These are phyloP conservation scores for Lentinus tigrinus DNA, from an alignment of 768 basidiomycete species.

Conservation along the genomic window DNA sequence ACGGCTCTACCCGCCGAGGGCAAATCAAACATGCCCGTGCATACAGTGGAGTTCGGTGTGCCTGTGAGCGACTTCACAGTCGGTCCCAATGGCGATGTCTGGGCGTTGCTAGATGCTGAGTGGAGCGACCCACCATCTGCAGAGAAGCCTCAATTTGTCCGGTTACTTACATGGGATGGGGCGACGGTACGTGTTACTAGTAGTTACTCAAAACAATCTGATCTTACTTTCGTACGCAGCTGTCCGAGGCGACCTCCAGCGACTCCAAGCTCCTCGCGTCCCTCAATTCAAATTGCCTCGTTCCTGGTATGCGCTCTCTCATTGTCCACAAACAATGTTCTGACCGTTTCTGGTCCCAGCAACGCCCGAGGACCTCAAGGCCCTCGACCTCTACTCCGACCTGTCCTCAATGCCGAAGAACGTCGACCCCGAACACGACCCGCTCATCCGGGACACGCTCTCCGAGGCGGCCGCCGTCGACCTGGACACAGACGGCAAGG, in stretches of 20 bases:
- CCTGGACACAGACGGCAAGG: conserved; percentile 24
- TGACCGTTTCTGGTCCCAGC: conserved; percentile 34
- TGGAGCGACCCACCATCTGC: conserved; percentile 26
- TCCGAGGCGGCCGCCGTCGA: conserved; percentile 10
- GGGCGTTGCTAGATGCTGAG: conserved; percentile 50
- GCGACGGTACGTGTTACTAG: too few species aligned
- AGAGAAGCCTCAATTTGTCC: conserved; percentile 2
- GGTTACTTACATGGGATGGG: conserved; percentile 32
- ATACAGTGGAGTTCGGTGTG: conserved; percentile 47
- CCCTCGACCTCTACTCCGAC: conserved; percentile 59
- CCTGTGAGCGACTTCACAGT: conserved; percentile 63
- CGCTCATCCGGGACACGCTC: conserved; percentile 33
- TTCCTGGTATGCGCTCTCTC: conserved; percentile 43
- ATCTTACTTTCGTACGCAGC: conserved; percentile 27
- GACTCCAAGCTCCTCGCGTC: conserved; percentile 36
- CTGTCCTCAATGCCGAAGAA: conserved; percentile 63
- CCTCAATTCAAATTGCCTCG: conserved; percentile 44
- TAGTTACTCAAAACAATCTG: too few species aligned
- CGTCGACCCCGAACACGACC: conserved; percentile 43
- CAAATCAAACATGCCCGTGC: conserved; percentile 5
- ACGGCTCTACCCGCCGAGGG: conserved; percentile 29
- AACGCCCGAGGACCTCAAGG: conserved; percentile 44
- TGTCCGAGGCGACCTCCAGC: conserved; percentile 31
- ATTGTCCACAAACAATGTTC: background rate
- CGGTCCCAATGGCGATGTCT: conserved; percentile 36